A percentile compares a stretch with the other conserved stretches of the same genome.
Conservation (phyloP, 139 green algal genomes). For the Chloropicon primus region DNA sequence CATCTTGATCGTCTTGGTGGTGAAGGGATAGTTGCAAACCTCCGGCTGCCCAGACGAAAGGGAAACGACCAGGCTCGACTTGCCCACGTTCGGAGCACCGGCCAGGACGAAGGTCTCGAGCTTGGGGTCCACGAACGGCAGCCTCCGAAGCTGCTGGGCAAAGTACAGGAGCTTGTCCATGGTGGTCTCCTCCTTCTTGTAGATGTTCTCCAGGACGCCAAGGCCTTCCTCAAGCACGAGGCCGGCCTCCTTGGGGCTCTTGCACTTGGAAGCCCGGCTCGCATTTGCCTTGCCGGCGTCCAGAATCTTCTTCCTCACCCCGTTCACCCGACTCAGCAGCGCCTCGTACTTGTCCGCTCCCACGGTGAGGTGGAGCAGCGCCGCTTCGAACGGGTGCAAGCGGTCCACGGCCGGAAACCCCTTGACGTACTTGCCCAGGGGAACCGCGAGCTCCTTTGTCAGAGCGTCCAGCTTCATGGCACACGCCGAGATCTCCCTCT, state of each 20-base stretch:
- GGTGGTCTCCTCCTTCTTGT: conserved; percentile 5
- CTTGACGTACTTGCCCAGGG: conserved; percentile 41
- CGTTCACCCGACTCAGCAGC: conserved; percentile 36
- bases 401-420: conserved; percentile 42
- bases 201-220: conserved; percentile 34
- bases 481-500: not conserved
- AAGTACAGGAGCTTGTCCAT: conserved; percentile 2
- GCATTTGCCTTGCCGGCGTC: conserved; percentile 35
- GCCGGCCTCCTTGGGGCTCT: conserved; percentile 32
- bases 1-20: conserved; percentile 90
- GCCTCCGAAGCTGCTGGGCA: conserved; percentile 27
- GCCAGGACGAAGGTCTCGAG: conserved; percentile 74
- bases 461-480: conserved; percentile 11
- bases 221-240: conserved; percentile 47
- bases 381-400: conserved; percentile 81
- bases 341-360: conserved; percentile 36
- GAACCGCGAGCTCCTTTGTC: conserved; percentile 34
- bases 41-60: conserved; percentile 66
- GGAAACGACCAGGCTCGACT: conserved; percentile 75
- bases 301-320: conserved; percentile 41
- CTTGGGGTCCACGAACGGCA: conserved; percentile 71
- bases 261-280: not conserved
- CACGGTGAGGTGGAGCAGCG: conserved; percentile 82
- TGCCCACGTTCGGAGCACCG: conserved; percentile 88
- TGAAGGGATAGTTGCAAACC: conserved; percentile 97